Evolutionary conservation across 2,329 filamentous ascomycete species (phyloP).

Genomic region (Aspergillus sp.): DNA sequence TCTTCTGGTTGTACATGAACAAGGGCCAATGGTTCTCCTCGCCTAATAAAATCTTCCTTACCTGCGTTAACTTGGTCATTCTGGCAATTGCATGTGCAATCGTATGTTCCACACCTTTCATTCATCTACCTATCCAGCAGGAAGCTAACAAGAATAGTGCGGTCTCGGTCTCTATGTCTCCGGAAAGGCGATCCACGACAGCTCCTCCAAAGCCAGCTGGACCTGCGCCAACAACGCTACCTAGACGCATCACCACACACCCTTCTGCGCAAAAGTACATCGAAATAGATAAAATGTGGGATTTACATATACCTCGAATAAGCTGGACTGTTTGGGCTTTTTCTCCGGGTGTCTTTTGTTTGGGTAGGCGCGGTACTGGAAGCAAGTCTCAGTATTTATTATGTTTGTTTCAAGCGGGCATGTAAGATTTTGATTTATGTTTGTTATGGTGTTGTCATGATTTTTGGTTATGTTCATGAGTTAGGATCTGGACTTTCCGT

Average conservation of each 20-base stretch:
- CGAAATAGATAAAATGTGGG: neutral
- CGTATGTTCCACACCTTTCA: constrained; percentile 15
- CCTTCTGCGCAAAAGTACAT: neutral
- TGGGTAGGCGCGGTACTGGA: neutral
- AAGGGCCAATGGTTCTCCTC: constrained; percentile 39
- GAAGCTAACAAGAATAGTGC: constrained; percentile 26
- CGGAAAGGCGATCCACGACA: constrained; percentile 37
- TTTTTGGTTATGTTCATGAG: neutral
- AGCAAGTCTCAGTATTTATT: neutral
- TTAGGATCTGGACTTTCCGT: neutral
- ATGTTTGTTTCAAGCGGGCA: neutral
- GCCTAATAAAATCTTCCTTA: constrained; percentile 44
- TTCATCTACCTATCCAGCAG: neutral
- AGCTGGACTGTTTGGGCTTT: neutral
- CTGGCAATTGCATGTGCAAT: constrained; percentile 33
- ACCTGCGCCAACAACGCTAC: constrained; percentile 39
- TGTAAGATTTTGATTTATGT: neutral
- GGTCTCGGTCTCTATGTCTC: constrained; percentile 45
- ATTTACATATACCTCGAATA: neutral
- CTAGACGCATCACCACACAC: neutral
- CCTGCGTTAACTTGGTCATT: constrained; percentile 44
- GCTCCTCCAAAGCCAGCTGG: constrained; percentile 35
- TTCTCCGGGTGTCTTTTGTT: neutral
- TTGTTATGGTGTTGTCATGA: neutral
- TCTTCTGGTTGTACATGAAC: constrained; percentile 52